Base-by-base conservation (phyloP, 2,329 filamentous ascomycete species). In the Aureobasidium sp. region DNA sequence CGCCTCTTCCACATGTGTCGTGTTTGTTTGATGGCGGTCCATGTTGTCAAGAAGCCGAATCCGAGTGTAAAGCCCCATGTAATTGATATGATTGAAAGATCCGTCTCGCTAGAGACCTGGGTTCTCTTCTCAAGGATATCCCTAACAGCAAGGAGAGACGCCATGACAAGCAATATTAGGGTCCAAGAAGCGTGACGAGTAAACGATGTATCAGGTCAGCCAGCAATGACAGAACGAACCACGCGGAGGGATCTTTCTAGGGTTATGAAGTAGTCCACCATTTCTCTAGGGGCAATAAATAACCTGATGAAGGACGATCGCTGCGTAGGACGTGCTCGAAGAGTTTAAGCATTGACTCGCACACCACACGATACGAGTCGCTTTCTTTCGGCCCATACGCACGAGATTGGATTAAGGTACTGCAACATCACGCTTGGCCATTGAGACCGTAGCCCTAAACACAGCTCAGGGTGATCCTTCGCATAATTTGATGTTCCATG, bases 31-130 rank as follows among this genome's bases (percentile, higher is more conserved):
- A 71, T 62, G 12, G 74, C 74, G 15, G 71, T 75, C 71, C 73
- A 76, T n/a, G 67, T 67, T 31, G 75, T 75, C 48, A 77, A 69
- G 71, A 74, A 75, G 20, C 75, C 75, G 61, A 77, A 76, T 41
- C 75, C 75, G 15, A 77, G 34, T 52, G 58, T 61, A 15, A 61
- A 52, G 8, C 57, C 57, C 58, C 58, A 53, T 14, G 58, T 61
- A 11, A 62, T 57, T 12, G 53, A 44, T 41, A 57, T 57, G 2
- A 57, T 57, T 8, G 41, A 22, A 11, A 57, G 15, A 27, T 57
- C 53, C n/a, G 53, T 57, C 27, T 57, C 41, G n/a, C 29, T 45
- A 36, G 53, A 22, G 7, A 57, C 20, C 11, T 34, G 9, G 12
- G 9, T 25, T 5, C 41, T 36, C 29, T 36, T 45, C 25, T 57